Percentiles rank a stretch among this genome's conserved stretches.
Conservation (phyloP, 225 moss, liverwort and hornwort genomes). For the Sphagnum tenellum region DNA sequence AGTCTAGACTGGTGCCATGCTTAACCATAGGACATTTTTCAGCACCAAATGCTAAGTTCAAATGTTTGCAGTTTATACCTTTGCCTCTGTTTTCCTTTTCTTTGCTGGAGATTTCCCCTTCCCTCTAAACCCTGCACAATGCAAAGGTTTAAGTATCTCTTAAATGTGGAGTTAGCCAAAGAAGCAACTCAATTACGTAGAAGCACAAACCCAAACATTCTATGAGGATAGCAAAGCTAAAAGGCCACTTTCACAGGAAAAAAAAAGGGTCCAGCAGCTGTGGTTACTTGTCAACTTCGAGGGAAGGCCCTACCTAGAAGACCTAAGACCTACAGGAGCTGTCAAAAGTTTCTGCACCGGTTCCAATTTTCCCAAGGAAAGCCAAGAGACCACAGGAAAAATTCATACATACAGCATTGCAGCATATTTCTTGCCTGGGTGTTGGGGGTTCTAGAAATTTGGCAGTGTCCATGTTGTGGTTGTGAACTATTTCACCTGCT, state of each 20-base stretch:
- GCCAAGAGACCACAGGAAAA: too few relatives aligned
- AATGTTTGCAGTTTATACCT: slow-evolving; percentile 2
- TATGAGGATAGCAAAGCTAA: slow-evolving; percentile 3
- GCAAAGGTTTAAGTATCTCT: slow-evolving; percentile 3
- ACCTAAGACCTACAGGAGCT: too few relatives aligned
- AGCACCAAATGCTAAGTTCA: not conserved
- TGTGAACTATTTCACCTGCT: too few relatives aligned
- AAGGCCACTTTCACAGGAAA: not conserved
- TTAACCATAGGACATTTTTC: not conserved
- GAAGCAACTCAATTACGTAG: not conserved
- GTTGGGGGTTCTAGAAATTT: too few relatives aligned
- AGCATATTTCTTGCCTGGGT: too few relatives aligned
- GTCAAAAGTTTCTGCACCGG: too few relatives aligned
- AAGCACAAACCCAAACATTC: not conserved
- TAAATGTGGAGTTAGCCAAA: not conserved
- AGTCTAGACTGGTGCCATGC: too few relatives aligned
- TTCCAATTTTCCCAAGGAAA: too few relatives aligned
- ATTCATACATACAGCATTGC: too few relatives aligned
- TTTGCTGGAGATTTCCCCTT: slow-evolving; percentile 31
- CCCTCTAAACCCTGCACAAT: slow-evolving; percentile 18
- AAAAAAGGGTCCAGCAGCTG: not conserved
- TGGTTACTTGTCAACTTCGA: not conserved
- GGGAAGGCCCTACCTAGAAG: too few relatives aligned
- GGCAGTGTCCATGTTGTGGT: too few relatives aligned
- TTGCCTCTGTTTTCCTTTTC: slow-evolving; percentile 21